phyloP scores from a whole-genome alignment of 106 monocot species.

The Agapanthus africanus region DNA sequence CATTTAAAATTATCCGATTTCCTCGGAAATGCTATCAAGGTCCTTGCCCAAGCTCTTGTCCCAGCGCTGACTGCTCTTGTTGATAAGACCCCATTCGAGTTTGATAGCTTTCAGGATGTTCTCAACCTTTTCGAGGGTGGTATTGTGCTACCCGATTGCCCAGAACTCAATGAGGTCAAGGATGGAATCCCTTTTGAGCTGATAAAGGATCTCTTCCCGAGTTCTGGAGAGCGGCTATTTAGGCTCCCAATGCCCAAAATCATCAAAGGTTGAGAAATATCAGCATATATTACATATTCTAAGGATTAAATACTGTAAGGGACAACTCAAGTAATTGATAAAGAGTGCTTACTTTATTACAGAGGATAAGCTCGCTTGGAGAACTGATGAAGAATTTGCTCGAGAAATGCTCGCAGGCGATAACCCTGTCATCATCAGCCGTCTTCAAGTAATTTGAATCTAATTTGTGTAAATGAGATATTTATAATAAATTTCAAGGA shows the following conservation, averaged over 20 bases:
- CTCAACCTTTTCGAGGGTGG: conserved; percentile 63
- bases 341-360: neutral
- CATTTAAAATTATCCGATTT: conserved; percentile 14
- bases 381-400: conserved; percentile 57
- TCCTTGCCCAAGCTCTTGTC: conserved; percentile 31
- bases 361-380: conserved; percentile 56
- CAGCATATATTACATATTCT: neutral
- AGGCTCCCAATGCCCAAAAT: conserved; percentile 55
- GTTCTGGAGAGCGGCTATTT: conserved; percentile 27
- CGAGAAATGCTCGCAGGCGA: conserved; percentile 70
- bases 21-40: conserved; percentile 53
- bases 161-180: conserved; percentile 21
- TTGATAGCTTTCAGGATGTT: conserved; percentile 57
- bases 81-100: conserved; percentile 52
- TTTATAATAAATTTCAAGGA: no score
- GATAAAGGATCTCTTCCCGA: conserved; percentile 35
- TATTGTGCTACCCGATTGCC: conserved; percentile 24
- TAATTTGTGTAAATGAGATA: no score
- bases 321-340: neutral
- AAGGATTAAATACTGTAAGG: neutral
- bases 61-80: conserved; percentile 34
- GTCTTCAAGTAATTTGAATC: conserved; percentile 22
- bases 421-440: conserved; percentile 45
- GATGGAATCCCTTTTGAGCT: conserved; percentile 56
- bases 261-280: conserved; percentile 38